Conservation (phyloP, 2,329 filamentous ascomycete species). For the Trichophyton rubrum region DNA sequence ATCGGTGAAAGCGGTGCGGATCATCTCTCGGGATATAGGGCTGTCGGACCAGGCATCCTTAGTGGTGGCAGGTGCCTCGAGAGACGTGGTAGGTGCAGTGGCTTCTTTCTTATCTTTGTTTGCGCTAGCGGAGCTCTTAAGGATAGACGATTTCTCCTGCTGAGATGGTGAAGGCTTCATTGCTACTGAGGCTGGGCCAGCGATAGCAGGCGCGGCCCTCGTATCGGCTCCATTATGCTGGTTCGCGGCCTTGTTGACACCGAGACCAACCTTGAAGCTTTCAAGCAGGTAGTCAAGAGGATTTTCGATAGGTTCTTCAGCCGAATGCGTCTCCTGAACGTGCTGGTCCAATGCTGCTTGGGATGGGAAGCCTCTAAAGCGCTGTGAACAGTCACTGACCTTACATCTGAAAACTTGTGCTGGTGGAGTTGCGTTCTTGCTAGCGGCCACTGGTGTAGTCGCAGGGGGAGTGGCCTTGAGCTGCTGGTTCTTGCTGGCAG, state of each 20-base stretch:
- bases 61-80: slow-evolving; percentile 6
- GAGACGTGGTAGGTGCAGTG: slow-evolving; percentile 5
- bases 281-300: slow-evolving; percentile 45
- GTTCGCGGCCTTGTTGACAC: slow-evolving; percentile 32
- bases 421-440: slow-evolving; percentile 27
- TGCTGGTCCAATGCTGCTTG: slow-evolving; percentile 45
- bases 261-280: slow-evolving; percentile 36
- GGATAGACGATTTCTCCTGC: slow-evolving; percentile 13
- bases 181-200: slow-evolving; percentile 17
- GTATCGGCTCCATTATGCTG: slow-evolving; percentile 16
- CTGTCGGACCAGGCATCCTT: slow-evolving; percentile 29
- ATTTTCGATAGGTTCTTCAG: slow-evolving; percentile 38
- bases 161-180: slow-evolving; percentile 25
- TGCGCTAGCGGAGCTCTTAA: slow-evolving; percentile 19
- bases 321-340: slow-evolving; percentile 40
- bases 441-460: slow-evolving; percentile 31
- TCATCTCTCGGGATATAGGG: slow-evolving; percentile 26
- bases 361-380: slow-evolving; percentile 43
- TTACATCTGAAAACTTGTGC: slow-evolving; percentile 42
- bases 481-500: slow-evolving; percentile 18
- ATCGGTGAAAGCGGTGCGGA: slow-evolving; percentile 28
- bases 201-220: slow-evolving; percentile 14
- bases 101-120: slow-evolving; percentile 19
- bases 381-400: slow-evolving; percentile 40
- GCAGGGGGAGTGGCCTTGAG: slow-evolving; percentile 22